Percentiles rank a stretch among this genome's conserved stretches.
Evolutionary conservation across 148 eudicot species (phyloP).

Genomic region (Amaranthus palmeri): DNA sequence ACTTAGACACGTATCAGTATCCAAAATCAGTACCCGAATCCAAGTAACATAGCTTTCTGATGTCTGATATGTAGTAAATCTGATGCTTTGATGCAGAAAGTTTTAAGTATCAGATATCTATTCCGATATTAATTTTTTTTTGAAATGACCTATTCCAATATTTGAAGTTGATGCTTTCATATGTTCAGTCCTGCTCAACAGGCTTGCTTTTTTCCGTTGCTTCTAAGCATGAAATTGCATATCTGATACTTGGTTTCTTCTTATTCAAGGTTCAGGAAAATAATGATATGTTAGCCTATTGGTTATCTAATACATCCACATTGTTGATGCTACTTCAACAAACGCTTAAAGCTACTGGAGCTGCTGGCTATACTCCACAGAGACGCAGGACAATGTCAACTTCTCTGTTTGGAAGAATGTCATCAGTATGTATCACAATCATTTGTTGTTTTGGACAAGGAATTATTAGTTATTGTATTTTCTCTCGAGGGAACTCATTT

Average conservation of each 20-base stretch:
- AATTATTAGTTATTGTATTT: neutral
- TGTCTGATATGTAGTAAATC: no score
- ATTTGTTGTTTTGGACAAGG: neutral
- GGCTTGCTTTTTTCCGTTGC: constrained; percentile 1
- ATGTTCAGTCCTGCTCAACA: no score
- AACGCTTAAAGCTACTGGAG: constrained; percentile 94
- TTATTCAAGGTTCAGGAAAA: constrained; percentile 71
- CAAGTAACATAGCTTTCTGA: no score
- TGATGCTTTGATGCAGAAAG: no score
- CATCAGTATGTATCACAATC: constrained; percentile 52
- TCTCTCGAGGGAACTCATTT: neutral
- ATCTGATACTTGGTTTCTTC: constrained; percentile 18
- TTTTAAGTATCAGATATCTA: no score
- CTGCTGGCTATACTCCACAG: constrained; percentile 88
- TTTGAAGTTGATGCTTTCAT: no score
- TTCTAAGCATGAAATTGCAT: constrained; percentile 7
- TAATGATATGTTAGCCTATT: constrained; percentile 75
- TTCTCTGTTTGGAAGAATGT: constrained; percentile 94
- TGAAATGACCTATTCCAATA: no score
- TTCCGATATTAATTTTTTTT: no score
- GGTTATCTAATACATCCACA: constrained; percentile 90
- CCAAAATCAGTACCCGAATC: no score
- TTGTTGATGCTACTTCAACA: constrained; percentile 89
- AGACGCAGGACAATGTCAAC: constrained; percentile 81
- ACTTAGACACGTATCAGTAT: no score